Evolutionary conservation across 148 eudicot genomes (phyloP).

Genomic region (Spergularia marina): DNA sequence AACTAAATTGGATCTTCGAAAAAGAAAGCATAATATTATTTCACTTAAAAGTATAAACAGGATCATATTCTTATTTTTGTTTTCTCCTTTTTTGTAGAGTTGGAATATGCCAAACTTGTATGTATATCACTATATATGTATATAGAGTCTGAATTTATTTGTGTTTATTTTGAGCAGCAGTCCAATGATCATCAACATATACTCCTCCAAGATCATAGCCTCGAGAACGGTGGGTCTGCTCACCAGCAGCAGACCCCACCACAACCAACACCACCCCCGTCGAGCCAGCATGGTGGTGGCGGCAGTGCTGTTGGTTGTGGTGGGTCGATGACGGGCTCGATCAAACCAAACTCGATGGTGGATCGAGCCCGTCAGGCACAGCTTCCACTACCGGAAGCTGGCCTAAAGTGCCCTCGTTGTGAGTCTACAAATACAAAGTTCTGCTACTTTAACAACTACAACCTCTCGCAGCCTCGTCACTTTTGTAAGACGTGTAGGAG

Average conservation of each 20-base stretch:
- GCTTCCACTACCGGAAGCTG: constrained; percentile 24
- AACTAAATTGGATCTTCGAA: not conserved
- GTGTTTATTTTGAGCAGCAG: constrained; percentile 9
- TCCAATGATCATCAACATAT: constrained; percentile 10
- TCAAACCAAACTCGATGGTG: constrained; percentile 28
- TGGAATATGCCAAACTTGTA: constrained; percentile 4
- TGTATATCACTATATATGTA: not conserved
- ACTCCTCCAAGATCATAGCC: constrained; percentile 2
- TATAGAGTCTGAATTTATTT: not conserved
- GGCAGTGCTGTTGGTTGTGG: constrained; percentile 10
- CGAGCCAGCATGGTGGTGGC: not conserved
- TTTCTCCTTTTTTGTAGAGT: not conserved
- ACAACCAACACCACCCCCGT: not conserved
- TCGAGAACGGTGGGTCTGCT: not conserved
- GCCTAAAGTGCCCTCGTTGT: constrained; percentile 26
- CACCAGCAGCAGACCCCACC: not conserved
- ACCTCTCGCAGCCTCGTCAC: constrained; percentile 24
- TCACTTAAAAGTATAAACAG: not conserved
- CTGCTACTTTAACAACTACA: constrained; percentile 28
- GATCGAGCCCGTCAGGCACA: constrained; percentile 30
- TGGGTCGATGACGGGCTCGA: not conserved
- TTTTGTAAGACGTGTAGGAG: constrained; percentile 25
- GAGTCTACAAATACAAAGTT: constrained; percentile 24
- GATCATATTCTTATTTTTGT: not conserved
- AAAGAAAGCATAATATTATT: not conserved